A percentile compares a stretch with the other conserved stretches of the same genome.
Conservation (phyloP, 306 rosid genomes). For the Canavalia gladiata region DNA sequence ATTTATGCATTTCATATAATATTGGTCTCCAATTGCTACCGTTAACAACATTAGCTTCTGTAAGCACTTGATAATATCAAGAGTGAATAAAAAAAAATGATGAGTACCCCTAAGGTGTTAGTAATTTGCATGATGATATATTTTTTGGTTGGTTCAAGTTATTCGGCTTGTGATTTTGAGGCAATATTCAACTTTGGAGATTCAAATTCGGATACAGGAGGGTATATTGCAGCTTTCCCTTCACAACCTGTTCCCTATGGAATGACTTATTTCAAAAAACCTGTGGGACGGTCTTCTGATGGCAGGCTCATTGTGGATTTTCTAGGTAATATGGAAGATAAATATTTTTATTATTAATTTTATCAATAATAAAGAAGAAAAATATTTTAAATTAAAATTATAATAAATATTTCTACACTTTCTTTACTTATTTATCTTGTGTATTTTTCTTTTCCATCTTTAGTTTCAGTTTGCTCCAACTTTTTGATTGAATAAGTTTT, state of each 20-base stretch:
- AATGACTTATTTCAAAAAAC: slow-evolving; percentile 75
- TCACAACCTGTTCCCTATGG: slow-evolving; percentile 70
- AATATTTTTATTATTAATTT: neutral
- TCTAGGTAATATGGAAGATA: slow-evolving; percentile 57
- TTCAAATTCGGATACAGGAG: slow-evolving; percentile 58
- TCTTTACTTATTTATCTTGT: no score
- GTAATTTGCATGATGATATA: neutral
- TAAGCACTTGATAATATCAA: neutral
- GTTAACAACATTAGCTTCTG: neutral
- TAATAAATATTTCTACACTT: no score
- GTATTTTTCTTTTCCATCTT: no score
- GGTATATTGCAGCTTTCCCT: slow-evolving; percentile 77
- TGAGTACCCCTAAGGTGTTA: slow-evolving; percentile 14
- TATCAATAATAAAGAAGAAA: no score
- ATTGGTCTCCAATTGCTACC: neutral
- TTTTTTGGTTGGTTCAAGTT: slow-evolving; percentile 25
- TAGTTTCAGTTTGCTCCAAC: no score
- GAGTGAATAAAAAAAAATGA: neutral
- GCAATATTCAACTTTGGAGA: slow-evolving; percentile 54
- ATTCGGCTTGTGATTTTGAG: slow-evolving; percentile 62
- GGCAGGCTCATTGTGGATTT: slow-evolving; percentile 86
- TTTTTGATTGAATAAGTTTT: no score
- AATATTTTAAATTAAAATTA: no score
- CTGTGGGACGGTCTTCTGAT: slow-evolving; percentile 79
- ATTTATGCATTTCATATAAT: slow-evolving; percentile 4